A percentile compares a stretch with the other conserved stretches of the same genome.
These are phyloP conservation scores for Sarcomyxa edulis DNA, from an alignment of 768 basidiomycete species.

Conservation along the genomic window DNA sequence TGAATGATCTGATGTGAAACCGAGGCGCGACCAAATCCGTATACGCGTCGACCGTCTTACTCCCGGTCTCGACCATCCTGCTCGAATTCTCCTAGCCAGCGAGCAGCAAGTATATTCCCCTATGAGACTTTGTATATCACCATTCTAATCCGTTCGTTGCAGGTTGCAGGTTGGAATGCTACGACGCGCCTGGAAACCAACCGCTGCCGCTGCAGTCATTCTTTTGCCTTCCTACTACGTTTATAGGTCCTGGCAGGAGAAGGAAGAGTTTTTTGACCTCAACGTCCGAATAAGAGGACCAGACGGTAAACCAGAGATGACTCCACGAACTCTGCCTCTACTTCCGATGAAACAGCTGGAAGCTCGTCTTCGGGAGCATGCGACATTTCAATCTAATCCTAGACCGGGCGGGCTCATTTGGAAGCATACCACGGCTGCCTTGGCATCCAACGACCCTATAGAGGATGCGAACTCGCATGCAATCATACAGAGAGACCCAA, in stretches of 20 bases:
- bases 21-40: too few relatives aligned
- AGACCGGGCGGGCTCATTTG: slow-evolving; percentile 57
- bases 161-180: slow-evolving; percentile 54
- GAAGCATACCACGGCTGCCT: slow-evolving; percentile 73
- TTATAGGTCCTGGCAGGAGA: slow-evolving; percentile 41
- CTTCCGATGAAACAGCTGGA: slow-evolving; percentile 52
- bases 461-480: slow-evolving; percentile 83
- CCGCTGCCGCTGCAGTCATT: slow-evolving; percentile 45
- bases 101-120: too few relatives aligned
- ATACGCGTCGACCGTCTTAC: too few relatives aligned
- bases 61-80: too few relatives aligned
- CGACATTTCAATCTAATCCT: slow-evolving; percentile 36
- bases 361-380: slow-evolving; percentile 51
- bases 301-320: slow-evolving; percentile 57
- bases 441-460: slow-evolving; percentile 85
- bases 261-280: slow-evolving; percentile 53
- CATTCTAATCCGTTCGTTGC: too few relatives aligned
- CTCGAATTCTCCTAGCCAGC: too few relatives aligned
- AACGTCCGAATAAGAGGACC: slow-evolving; percentile 46
- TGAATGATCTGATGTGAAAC: slow-evolving; percentile 1
- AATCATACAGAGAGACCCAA: slow-evolving; percentile 56
- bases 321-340: slow-evolving; percentile 46
- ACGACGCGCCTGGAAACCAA: slow-evolving; percentile 62
- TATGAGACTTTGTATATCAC: too few relatives aligned
- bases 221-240: slow-evolving; percentile 56